Base-by-base conservation (phyloP, 768 basidiomycete species). In the Mycena belliarum region DNA sequence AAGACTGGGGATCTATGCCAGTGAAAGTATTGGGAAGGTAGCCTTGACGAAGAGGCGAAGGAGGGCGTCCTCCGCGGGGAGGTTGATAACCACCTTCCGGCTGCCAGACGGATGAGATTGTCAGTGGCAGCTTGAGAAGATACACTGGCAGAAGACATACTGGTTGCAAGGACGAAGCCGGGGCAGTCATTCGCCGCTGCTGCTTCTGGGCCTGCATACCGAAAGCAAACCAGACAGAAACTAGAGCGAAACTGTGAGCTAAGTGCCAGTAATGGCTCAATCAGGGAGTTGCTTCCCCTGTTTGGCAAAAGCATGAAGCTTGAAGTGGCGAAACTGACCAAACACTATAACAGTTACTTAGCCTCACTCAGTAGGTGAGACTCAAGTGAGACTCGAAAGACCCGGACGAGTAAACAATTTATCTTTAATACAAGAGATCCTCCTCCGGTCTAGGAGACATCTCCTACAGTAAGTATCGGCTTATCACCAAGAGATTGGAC, bases 1-100 rank as follows among this genome's bases (percentile, higher is more conserved):
- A 80, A 77, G 40, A 70, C 73, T 81, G 75, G n/a, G 76, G 78
- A 45, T 82, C 81, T 55, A 82, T 81, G 11, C 84, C 85, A 8
- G 84, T 85, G 43, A 71, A 76, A 8, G 85, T 83, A 60, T 84
- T 79, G 62, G 82, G 77, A 14, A 82, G 71, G 63, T 81, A 81
- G 28, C 79, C 80, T 62, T 89, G 86, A 14, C 90, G 79, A 9
- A 92, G 81, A 14, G 90, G 90, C 14, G 90, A 91, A 15, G 84
- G 84, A 8, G 89, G 85, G 33, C 88, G 76, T n/a, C 77, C 71
- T 8, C 59, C 37, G 10, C 18, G 38, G 21, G 72, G 68, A 35
- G 71, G 72, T 41, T 73, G 75, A 25, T 70, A 68, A 52, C 70
- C 70, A 20, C 73, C 73, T 33, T 76, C 74, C 15, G 79, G 80